Percentiles rank a stretch among this genome's conserved stretches.
Conservation (phyloP, 1,284 basidiomycete species). For the Ustilago tritici region DNA sequence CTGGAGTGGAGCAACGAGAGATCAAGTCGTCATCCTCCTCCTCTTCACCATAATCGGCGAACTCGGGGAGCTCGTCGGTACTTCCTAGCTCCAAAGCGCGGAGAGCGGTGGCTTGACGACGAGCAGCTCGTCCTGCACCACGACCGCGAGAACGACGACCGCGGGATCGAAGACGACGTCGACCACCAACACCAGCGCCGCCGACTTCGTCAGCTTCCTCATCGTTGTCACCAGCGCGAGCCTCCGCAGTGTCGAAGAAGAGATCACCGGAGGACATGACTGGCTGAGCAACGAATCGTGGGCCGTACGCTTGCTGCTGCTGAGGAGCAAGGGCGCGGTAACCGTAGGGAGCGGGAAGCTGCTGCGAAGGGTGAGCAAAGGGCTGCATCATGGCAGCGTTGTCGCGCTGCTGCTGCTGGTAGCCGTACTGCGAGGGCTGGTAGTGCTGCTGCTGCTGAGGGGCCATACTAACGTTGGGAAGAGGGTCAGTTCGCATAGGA, state of each 20-base stretch:
- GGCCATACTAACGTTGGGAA: conserved; percentile 16
- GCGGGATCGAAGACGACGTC: conserved; percentile 45
- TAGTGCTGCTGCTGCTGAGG: conserved; percentile 9
- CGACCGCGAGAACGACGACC: conserved; percentile 55
- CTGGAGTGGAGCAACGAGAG: conserved; percentile 34
- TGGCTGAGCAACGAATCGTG: conserved; percentile 4
- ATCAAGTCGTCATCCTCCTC: conserved; percentile 18
- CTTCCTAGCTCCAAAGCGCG: conserved; percentile 24
- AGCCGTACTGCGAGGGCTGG: conserved; percentile 6
- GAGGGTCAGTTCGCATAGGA: conserved; percentile 40
- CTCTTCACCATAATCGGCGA: conserved; percentile 9
- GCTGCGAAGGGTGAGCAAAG: conserved; percentile 3
- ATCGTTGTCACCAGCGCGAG: neutral
- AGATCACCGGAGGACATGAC: neutral
- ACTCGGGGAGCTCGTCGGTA: conserved; percentile 32
- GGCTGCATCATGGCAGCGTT: conserved; percentile 1
- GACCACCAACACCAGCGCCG: neutral
- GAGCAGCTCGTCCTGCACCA: conserved; percentile 57
- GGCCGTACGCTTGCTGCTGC: conserved; percentile 2
- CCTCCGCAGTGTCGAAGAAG: neutral
- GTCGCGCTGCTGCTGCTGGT: conserved; percentile 13
- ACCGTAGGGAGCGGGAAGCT: conserved; percentile 25
- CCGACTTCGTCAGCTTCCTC: conserved; percentile 5
- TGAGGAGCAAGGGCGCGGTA: conserved; percentile 1
- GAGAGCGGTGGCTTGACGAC: conserved; percentile 54